Percentiles rank a stretch among this genome's conserved stretches.
Evolutionary conservation across 2,329 filamentous ascomycete genomes (phyloP).

Genomic region (Sclerotinia glacialis): DNA sequence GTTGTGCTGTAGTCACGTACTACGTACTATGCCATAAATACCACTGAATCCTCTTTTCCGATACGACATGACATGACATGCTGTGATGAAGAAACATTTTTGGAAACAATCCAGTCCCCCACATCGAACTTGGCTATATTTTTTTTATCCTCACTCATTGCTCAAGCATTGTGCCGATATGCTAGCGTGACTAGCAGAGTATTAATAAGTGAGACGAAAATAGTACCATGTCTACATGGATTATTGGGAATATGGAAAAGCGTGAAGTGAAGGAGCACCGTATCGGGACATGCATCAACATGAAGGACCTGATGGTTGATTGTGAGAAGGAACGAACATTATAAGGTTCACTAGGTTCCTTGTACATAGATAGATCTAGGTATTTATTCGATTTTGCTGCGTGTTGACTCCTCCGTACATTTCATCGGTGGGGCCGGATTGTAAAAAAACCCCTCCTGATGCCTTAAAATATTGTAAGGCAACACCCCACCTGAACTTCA

Average conservation of each 20-base stretch:
- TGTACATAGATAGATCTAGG: too few relatives aligned
- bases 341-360: too few relatives aligned
- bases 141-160: not conserved
- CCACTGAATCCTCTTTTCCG: not conserved
- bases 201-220: not conserved
- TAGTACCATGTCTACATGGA: not conserved
- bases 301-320: too few relatives aligned
- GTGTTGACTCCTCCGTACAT: too few relatives aligned
- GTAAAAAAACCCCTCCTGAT: conserved; percentile 6
- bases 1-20: conserved; percentile 6
- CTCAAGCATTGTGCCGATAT: too few relatives aligned
- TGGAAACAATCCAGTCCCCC: not conserved
- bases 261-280: too few relatives aligned
- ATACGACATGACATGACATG: conserved; percentile 14
- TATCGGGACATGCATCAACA: too few relatives aligned
- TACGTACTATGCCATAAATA: conserved; percentile 5
- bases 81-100: conserved; percentile 5
- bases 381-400: too few relatives aligned
- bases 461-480: conserved; percentile 5
- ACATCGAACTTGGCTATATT: conserved; percentile 5
- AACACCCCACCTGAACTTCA: conserved; percentile 18
- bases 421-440: not conserved
- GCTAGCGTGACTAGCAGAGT: not conserved
- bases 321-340: too few relatives aligned
- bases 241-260: too few relatives aligned